Conservation (phyloP, 2,329 filamentous ascomycete genomes). For the Diatrype stigma region DNA sequence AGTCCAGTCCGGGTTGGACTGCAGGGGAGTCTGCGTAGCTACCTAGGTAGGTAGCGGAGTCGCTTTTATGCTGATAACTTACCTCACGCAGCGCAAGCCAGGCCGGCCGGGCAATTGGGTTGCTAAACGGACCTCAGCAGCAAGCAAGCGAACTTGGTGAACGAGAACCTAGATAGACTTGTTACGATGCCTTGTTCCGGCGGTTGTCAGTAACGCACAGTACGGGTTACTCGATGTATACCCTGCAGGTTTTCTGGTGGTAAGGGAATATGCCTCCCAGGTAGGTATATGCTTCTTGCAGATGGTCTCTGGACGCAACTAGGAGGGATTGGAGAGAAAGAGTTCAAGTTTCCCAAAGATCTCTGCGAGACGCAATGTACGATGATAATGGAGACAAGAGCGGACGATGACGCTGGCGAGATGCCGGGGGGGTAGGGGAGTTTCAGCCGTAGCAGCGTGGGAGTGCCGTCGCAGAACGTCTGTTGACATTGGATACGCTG, state of each 20-base stretch:
- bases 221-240: not conserved
- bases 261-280: not conserved
- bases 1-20: no score
- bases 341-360: not conserved
- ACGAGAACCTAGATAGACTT: slow-evolving; percentile 25
- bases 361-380: not conserved
- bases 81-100: slow-evolving; percentile 36
- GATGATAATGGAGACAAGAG: not conserved
- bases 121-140: slow-evolving; percentile 27
- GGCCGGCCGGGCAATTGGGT: slow-evolving; percentile 30
- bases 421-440: not conserved
- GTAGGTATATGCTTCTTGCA: not conserved
- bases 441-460: not conserved
- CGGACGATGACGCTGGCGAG: not conserved
- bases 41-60: no score
- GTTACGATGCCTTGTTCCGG: slow-evolving; percentile 8
- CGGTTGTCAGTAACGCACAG: slow-evolving; percentile 1
- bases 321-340: not conserved
- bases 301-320: no score
- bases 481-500: not conserved
- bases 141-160: slow-evolving; percentile 27
- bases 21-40: no score
- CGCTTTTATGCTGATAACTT: slow-evolving; percentile 10
- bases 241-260: not conserved
- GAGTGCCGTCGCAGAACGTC: not conserved